Evolutionary conservation across 495 filamentous ascomycete species (phyloP).

Genomic region (Neurospora tetrasperma): DNA sequence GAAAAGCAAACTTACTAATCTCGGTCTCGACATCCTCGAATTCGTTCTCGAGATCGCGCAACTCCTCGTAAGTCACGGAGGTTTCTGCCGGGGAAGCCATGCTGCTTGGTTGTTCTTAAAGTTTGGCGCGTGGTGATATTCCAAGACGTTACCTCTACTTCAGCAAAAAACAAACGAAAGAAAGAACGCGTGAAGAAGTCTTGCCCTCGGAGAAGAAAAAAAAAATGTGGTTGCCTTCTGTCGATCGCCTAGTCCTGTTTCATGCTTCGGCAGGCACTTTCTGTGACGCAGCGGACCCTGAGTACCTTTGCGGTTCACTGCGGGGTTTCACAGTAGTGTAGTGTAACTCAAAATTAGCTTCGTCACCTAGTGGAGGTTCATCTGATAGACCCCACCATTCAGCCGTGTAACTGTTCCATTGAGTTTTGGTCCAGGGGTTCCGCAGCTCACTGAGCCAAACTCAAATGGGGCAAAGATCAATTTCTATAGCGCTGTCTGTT

Average conservation of each 20-base stretch:
- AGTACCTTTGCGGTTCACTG: not conserved
- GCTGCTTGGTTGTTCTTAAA: not conserved
- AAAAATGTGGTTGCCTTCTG: not conserved
- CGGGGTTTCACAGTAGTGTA: not conserved
- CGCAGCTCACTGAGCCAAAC: not conserved
- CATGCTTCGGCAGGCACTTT: not conserved
- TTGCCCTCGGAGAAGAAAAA: not conserved
- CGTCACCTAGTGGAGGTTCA: not conserved
- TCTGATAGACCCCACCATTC: not conserved
- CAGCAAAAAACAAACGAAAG: not conserved
- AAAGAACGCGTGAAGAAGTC: not conserved
- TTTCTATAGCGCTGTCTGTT: not conserved
- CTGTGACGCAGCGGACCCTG: not conserved
- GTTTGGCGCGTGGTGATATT: not conserved
- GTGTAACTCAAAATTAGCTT: not conserved
- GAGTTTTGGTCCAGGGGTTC: not conserved
- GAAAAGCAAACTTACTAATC: slow-evolving; percentile 44
- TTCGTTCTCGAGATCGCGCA: slow-evolving; percentile 55
- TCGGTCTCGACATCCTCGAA: slow-evolving; percentile 61
- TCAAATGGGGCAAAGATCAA: not conserved
- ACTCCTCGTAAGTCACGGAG: slow-evolving; percentile 41
- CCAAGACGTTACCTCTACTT: not conserved
- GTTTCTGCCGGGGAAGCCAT: slow-evolving; percentile 26
- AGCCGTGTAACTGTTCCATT: not conserved
- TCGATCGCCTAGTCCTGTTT: not conserved